These are phyloP conservation scores for Tuctoria greenei DNA, from an alignment of 176 grass and related monocot species.

Conservation along the genomic window DNA sequence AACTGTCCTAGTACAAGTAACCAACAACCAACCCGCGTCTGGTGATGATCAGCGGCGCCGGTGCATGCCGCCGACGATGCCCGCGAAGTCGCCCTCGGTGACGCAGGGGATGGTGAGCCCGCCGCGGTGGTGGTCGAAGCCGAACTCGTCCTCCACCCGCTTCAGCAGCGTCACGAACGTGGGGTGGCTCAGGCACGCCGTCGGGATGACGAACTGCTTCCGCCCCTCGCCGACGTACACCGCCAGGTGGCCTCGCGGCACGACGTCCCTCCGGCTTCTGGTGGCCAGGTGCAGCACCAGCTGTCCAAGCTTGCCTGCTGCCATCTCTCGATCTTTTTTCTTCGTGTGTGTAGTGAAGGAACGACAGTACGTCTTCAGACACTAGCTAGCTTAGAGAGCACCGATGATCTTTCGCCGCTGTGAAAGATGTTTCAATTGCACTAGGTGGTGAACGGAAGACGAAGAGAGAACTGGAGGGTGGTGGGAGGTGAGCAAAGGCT, in stretches of 20 bases:
- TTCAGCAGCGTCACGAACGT: slow-evolving; percentile 49
- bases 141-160: slow-evolving; percentile 61
- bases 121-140: slow-evolving; percentile 51
- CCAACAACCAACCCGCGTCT: too few relatives aligned
- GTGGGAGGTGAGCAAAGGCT: not conserved
- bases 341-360: not conserved
- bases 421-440: not conserved
- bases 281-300: slow-evolving; percentile 42
- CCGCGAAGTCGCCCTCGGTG: slow-evolving; percentile 35
- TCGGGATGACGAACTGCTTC: slow-evolving; percentile 61
- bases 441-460: not conserved
- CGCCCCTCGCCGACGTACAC: slow-evolving; percentile 56
- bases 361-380: not conserved
- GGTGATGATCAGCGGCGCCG: not conserved
- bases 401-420: not conserved
- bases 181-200: slow-evolving; percentile 50
- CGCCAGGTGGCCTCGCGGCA: slow-evolving; percentile 50
- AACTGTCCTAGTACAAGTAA: not conserved
- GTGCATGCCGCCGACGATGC: slow-evolving; percentile 23
- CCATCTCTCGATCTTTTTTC: too few relatives aligned
- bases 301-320: slow-evolving; percentile 46
- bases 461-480: not conserved
- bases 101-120: slow-evolving; percentile 55
- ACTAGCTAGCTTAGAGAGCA: too few relatives aligned
- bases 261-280: slow-evolving; percentile 20